Conservation (phyloP, 306 rosid species). For the Cucurbita ficifolia region DNA sequence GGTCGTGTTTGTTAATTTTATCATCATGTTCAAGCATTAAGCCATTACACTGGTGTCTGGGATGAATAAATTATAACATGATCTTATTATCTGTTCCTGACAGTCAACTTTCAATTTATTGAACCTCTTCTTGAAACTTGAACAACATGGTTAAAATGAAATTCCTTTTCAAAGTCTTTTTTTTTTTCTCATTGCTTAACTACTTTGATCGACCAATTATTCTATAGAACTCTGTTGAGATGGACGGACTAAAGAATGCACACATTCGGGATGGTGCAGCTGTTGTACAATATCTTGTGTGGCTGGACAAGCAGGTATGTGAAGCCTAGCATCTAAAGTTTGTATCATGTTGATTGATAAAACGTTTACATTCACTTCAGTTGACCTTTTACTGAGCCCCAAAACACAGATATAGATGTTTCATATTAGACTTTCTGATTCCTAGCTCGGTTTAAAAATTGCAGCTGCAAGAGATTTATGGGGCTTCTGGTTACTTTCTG, state of each 20-base stretch:
- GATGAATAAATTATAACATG: neutral
- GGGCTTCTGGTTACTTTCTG: constrained; percentile 85
- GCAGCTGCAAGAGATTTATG: constrained; percentile 83
- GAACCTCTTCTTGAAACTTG: neutral
- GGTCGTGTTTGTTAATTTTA: neutral
- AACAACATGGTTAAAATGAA: neutral
- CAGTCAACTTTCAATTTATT: neutral
- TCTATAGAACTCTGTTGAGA: constrained; percentile 64
- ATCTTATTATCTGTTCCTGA: neutral
- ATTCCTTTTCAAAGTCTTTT: neutral
- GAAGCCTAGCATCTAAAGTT: neutral
- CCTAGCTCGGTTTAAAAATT: constrained; percentile 20
- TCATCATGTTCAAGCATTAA: neutral
- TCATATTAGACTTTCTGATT: constrained; percentile 11
- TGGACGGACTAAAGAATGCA: constrained; percentile 74
- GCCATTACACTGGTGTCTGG: neutral
- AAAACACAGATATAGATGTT: neutral
- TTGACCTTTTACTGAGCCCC: neutral
- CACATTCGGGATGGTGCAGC: constrained; percentile 97
- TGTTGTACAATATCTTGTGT: constrained; percentile 82
- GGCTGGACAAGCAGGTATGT: constrained; percentile 80
- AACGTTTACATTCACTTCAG: neutral
- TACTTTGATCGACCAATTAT: constrained; percentile 7
- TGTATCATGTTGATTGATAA: neutral
- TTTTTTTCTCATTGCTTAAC: neutral